A percentile compares a stretch with the other conserved stretches of the same genome.
Evolutionary conservation across 805 yeast genomes (phyloP).

Genomic region (Candida xyloterini): DNA sequence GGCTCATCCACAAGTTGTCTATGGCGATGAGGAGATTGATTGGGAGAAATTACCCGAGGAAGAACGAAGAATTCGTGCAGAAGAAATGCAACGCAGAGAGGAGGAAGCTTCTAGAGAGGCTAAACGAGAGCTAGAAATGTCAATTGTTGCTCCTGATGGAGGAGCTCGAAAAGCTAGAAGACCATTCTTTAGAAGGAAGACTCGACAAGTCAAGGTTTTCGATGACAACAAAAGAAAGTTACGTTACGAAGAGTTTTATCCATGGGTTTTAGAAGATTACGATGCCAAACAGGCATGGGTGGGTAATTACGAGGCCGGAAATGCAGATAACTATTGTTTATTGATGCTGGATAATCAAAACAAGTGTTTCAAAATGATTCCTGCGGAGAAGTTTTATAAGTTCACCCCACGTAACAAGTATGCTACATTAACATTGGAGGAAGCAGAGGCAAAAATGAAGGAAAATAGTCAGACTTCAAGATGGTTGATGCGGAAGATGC

Average conservation of each 20-base stretch:
- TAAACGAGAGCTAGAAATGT: conserved; percentile 44
- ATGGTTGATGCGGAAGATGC: conserved; percentile 93
- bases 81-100: conserved; percentile 25
- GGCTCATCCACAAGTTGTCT: conserved; percentile 23
- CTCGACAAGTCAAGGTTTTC: conserved; percentile 76
- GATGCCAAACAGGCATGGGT: conserved; percentile 94
- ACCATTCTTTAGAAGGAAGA: conserved; percentile 66
- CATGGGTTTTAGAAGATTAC: conserved; percentile 98
- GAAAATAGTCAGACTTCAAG: conserved; percentile 72
- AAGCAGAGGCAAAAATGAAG: conserved; percentile 93
- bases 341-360: conserved; percentile 83
- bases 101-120: conserved; percentile 33
- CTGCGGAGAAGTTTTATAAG: conserved; percentile 90
- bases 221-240: conserved; percentile 81
- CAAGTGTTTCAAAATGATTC: conserved; percentile 75
- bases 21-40: conserved; percentile 32
- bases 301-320: conserved; percentile 91
- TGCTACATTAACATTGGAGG: conserved; percentile 91
- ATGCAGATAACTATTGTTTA: conserved; percentile 78
- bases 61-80: conserved; percentile 37
- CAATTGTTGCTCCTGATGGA: conserved; percentile 90
- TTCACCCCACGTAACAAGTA: conserved; percentile 92
- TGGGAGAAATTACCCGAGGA: conserved; percentile 36
- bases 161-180: conserved; percentile 71
- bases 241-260: conserved; percentile 93